Percentiles rank a stretch among this genome's conserved stretches.
Evolutionary conservation across 179 eudicot genomes (phyloP).

Genomic region (Corrigiola litoralis): DNA sequence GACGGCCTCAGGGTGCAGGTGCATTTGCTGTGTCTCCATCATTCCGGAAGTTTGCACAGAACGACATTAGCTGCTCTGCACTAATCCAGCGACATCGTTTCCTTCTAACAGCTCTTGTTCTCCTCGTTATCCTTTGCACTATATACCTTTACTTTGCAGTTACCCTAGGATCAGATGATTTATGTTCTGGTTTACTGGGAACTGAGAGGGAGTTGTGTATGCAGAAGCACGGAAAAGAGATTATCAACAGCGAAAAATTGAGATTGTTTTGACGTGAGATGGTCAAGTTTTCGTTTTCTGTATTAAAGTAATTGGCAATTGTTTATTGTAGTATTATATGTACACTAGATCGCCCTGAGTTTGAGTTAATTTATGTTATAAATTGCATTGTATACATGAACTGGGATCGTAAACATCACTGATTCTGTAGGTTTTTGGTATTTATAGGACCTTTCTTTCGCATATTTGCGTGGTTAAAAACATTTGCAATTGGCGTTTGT

Average conservation of each 20-base stretch:
- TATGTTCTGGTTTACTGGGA: conserved; percentile 62
- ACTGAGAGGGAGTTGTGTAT: conserved; percentile 52
- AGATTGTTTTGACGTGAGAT: conserved; percentile 34
- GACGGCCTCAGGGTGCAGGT: conserved; percentile 45
- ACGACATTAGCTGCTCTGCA: conserved; percentile 54
- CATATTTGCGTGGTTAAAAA: too few relatives aligned
- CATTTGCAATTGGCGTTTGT: too few relatives aligned
- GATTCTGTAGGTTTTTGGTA: not conserved
- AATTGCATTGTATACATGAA: conserved; percentile 20
- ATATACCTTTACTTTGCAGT: conserved; percentile 91
- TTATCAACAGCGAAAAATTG: conserved; percentile 50
- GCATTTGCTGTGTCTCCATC: conserved; percentile 41
- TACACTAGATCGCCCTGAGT: conserved; percentile 1
- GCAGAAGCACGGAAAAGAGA: conserved; percentile 41
- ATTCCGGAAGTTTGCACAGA: conserved; percentile 31
- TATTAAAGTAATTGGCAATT: not conserved
- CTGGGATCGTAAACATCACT: not conserved
- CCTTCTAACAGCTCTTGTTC: conserved; percentile 76
- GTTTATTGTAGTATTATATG: conserved; percentile 5
- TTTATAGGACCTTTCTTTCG: not conserved
- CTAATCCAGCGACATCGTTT: conserved; percentile 75
- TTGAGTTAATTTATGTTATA: conserved; percentile 6
- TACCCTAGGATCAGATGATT: conserved; percentile 47
- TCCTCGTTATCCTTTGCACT: conserved; percentile 73
- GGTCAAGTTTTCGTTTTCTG: not conserved